phyloP scores from a whole-genome alignment of 257 asterid genomes.

The Nicotiana sylvestris region DNA sequence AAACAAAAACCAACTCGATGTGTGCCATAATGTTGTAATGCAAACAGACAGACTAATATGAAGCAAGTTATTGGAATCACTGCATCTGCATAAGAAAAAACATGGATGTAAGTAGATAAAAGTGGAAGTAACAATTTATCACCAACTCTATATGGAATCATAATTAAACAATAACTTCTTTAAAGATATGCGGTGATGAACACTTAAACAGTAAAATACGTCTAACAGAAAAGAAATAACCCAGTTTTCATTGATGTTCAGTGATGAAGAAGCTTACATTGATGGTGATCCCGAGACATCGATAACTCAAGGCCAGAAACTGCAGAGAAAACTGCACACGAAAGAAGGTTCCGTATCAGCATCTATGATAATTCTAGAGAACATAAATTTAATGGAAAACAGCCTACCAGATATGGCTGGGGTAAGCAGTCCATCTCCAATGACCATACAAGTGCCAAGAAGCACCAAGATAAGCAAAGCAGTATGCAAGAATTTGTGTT shows the following conservation, averaged over 20 bases:
- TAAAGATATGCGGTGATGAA: background rate
- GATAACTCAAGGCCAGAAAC: conserved; percentile 96
- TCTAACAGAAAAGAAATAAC: background rate
- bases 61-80: conserved; percentile 91
- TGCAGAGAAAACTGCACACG: conserved; percentile 76
- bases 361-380: background rate
- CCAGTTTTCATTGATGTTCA: too few relatives aligned
- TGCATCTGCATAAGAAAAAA: conserved; percentile 64
- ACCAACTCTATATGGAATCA: too few relatives aligned
- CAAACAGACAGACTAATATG: conserved; percentile 87
- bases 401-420: conserved; percentile 86
- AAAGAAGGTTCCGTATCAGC: conserved; percentile 11
- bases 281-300: conserved; percentile 93
- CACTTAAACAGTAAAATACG: background rate
- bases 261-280: conserved; percentile 47
- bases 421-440: conserved; percentile 96
- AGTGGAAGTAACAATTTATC: background rate
- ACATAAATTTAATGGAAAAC: conserved; percentile 8
- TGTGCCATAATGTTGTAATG: conserved; percentile 95
- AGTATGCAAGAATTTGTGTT: conserved; percentile 70
- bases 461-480: conserved; percentile 81
- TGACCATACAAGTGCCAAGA: conserved; percentile 98
- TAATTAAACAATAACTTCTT: background rate
- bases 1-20: conserved; percentile 82
- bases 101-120: background rate